A percentile compares a stretch with the other conserved stretches of the same genome.
Conservation (phyloP, 106 monocot genomes). For the Dendrobium officinale region DNA sequence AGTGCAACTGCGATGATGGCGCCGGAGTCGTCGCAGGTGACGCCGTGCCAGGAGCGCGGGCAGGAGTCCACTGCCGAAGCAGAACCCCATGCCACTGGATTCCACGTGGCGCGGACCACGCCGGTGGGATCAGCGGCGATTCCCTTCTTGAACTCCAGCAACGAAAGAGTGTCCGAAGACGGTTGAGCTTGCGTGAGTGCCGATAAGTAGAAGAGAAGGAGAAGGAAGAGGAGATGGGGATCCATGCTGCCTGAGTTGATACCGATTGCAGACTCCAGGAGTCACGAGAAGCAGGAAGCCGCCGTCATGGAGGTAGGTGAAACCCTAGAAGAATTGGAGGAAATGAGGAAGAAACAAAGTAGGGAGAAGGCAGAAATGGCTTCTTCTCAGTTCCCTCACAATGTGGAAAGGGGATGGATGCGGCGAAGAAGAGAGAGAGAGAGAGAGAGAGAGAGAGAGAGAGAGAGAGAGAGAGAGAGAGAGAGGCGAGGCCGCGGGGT, state of each 20-base stretch:
- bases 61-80: slow-evolving; percentile 2
- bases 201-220: slow-evolving; percentile 7
- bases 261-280: not conserved
- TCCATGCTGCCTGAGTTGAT: not conserved
- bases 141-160: slow-evolving; percentile 80
- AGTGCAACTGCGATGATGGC: slow-evolving; percentile 44
- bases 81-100: slow-evolving; percentile 5
- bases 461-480: too few relatives aligned
- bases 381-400: not conserved
- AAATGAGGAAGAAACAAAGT: not conserved
- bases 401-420: not conserved
- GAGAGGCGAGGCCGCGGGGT: not conserved
- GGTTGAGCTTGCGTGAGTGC: not conserved
- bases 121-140: slow-evolving; percentile 47
- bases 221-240: not conserved
- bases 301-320: not conserved
- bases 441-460: too few relatives aligned
- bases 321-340: not conserved
- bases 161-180: slow-evolving; percentile 39
- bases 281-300: not conserved
- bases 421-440: not conserved
- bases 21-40: slow-evolving; percentile 44
- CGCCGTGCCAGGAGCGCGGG: slow-evolving; percentile 24
- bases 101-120: slow-evolving; percentile 44
- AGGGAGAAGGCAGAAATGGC: not conserved